Percentiles rank a stretch among this genome's conserved stretches.
Evolutionary conservation across 116 monocot species (phyloP).

Genomic region (Zostera marina): DNA sequence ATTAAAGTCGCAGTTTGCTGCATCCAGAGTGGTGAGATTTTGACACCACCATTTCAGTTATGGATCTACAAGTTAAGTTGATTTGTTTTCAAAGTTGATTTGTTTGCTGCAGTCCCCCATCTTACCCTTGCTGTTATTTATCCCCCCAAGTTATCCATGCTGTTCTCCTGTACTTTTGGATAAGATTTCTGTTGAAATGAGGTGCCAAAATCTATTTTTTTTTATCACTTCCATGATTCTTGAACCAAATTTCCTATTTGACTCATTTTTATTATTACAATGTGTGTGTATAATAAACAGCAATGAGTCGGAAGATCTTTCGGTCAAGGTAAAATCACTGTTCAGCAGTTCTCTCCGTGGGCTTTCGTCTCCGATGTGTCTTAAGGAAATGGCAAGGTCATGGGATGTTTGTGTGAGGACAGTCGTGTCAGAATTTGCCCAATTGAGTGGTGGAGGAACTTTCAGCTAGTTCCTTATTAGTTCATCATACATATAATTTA

Average conservation of each 20-base stretch:
- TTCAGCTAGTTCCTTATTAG: too few relatives aligned
- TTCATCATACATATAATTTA: too few relatives aligned
- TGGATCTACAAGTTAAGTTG: too few relatives aligned
- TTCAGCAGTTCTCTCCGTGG: constrained; percentile 36
- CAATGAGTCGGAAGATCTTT: constrained; percentile 40
- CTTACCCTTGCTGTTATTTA: constrained; percentile 41
- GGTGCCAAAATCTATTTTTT: constrained; percentile 9
- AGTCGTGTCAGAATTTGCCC: constrained; percentile 54
- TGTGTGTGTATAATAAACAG: constrained; percentile 13
- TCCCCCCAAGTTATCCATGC: constrained; percentile 55
- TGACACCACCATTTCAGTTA: not conserved
- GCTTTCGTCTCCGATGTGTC: constrained; percentile 50
- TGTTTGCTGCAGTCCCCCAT: constrained; percentile 36
- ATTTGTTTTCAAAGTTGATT: not conserved
- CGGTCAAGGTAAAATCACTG: constrained; percentile 30
- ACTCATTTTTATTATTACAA: not conserved
- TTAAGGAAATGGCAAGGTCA: constrained; percentile 42
- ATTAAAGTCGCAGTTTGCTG: constrained; percentile 50
- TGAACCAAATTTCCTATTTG: not conserved
- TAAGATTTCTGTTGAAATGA: constrained; percentile 29
- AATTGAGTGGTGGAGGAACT: constrained; percentile 49
- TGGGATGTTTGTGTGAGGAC: constrained; percentile 53
- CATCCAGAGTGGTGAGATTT: constrained; percentile 32
- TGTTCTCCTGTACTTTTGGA: constrained; percentile 53
- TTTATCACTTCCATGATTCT: not conserved